Base-by-base conservation (phyloP, 805 yeast genomes). In the Grigorovia transvaalensis region DNA sequence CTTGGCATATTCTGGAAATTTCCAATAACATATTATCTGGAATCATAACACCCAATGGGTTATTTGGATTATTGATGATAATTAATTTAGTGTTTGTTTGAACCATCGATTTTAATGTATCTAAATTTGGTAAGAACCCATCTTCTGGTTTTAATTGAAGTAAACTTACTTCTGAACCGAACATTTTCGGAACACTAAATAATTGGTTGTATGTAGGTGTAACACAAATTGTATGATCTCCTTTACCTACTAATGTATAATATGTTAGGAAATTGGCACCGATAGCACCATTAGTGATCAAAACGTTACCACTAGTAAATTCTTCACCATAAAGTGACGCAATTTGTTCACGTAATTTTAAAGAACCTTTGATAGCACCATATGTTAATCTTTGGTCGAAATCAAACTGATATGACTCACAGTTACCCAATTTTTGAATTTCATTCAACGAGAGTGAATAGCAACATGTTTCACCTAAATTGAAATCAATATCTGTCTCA, bases 231-330 rank as follows among this genome's bases (percentile, higher is more conserved):
- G 74, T 75, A 53, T 74, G 79, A 54, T 76, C 81, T 4, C 69
- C 74, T 5, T 70, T 66, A 40, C 72, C 71, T 7, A 73, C 71
- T 4, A 78, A 53, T 0, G 77, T 61, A 54, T 76, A 77, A 52
- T 74, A 69, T 1, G 70, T 54, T 29, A 77, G 63, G 57, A 76
- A 78, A 56, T 78, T 78, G 35, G 77, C 81, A 8, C 77, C 82
- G 61, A 79, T 79, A 2, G 80, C 81, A 27, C 82, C 82, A 57
- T 76, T 76, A 23, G 80, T 75, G 30, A 77, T 60, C 19, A 78
- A 68, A 27, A 78, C 71, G 51, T 78, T 61, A 1, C 73, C 74
- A 1, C 54, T 54, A 13, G 58, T 55, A 13, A 65, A 54, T 13
- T 52, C 51, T 1, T 54, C 54, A 12, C 61, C 67, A 55, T 76